These are phyloP conservation scores for Rhodotorula sphaerocarpa DNA, from an alignment of 768 basidiomycete genomes.

Conservation along the genomic window DNA sequence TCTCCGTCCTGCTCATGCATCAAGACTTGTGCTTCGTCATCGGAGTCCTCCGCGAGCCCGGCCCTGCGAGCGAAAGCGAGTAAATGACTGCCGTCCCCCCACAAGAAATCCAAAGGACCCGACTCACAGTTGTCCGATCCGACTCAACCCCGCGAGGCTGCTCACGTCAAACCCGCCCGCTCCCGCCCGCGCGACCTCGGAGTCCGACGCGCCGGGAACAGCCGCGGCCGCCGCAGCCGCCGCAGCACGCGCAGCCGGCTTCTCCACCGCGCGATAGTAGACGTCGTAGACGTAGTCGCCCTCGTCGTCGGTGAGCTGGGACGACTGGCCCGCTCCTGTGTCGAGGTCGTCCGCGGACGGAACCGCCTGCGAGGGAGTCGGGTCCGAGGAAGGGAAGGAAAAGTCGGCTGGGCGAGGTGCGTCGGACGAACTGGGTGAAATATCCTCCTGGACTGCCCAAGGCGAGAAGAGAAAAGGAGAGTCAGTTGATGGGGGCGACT, in stretches of 20 bases:
- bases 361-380: no score
- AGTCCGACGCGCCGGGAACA: no score
- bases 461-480: neutral
- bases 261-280: constrained; percentile 31
- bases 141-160: constrained; percentile 20
- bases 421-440: constrained; percentile 6
- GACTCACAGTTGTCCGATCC: constrained; percentile 37
- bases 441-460: constrained; percentile 5
- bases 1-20: neutral
- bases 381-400: no score
- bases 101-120: no score
- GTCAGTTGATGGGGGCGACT: no score
- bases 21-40: constrained; percentile 20
- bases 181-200: no score
- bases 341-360: no score
- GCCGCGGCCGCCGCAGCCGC: no score
- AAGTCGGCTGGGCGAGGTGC: no score
- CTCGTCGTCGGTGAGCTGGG: neutral
- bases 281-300: constrained; percentile 37
- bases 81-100: no score
- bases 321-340: no score
- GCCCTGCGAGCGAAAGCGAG: neutral
- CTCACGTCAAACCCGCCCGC: constrained; percentile 12
- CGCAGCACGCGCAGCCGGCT: neutral
- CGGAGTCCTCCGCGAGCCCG: constrained; percentile 17